phyloP scores from a whole-genome alignment of 768 basidiomycete genomes.

The Podaxis carcinomalis region DNA sequence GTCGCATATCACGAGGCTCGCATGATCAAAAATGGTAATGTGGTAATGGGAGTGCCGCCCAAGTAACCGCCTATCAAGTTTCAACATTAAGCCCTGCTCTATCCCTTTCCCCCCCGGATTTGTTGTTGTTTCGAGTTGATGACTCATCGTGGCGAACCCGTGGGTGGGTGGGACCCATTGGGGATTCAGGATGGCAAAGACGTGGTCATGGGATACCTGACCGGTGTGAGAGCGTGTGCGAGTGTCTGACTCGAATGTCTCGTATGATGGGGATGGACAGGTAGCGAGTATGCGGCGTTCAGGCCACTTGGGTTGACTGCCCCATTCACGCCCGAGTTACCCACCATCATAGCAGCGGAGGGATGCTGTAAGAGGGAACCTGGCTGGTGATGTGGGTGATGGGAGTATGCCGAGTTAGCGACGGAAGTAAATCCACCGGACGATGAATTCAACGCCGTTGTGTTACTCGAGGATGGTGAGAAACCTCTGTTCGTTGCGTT shows the following conservation, averaged over 20 bases:
- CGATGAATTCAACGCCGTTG: not conserved
- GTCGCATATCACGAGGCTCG: conserved; percentile 10
- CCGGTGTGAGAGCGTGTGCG: conserved; percentile 39
- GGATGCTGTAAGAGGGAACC: not conserved
- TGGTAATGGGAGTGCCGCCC: not conserved
- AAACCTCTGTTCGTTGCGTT: not conserved
- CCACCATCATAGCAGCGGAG: not conserved
- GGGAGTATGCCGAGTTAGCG: conserved; percentile 3
- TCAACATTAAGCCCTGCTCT: not conserved
- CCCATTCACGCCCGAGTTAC: not conserved
- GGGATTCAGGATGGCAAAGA: conserved; percentile 12
- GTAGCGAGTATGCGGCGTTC: conserved; percentile 16
- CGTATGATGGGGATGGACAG: conserved; percentile 22
- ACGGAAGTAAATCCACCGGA: conserved; percentile 3
- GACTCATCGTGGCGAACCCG: not conserved
- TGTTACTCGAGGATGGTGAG: not conserved
- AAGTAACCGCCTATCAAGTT: conserved; percentile 10
- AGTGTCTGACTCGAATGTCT: conserved; percentile 32
- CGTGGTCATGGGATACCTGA: conserved; percentile 23
- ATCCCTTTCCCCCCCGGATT: conserved; percentile 3
- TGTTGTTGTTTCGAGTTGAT: conserved; percentile 9
- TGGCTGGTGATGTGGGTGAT: conserved; percentile 15
- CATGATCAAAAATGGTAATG: conserved; percentile 6
- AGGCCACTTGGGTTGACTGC: not conserved
- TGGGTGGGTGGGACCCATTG: not conserved